Evolutionary conservation across 225 moss, liverwort and hornwort species (phyloP).

Genomic region (Pseudisothecium myosuroides): DNA sequence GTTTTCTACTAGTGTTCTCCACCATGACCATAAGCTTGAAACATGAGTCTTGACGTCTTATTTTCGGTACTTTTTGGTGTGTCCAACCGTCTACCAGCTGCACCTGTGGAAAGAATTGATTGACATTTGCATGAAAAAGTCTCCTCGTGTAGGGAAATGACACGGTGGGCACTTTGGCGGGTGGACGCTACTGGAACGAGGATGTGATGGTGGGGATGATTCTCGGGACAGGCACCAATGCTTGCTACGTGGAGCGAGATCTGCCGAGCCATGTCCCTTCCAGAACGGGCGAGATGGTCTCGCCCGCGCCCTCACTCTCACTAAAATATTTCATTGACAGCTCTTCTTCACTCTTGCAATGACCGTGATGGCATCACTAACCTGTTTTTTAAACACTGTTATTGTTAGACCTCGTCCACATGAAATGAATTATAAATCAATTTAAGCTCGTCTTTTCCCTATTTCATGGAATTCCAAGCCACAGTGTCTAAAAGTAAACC

Average conservation of each 20-base stretch:
- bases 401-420: no score
- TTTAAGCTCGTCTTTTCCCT: background rate
- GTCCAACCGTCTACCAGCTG: background rate
- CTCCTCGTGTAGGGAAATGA: constrained; percentile 39
- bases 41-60: background rate
- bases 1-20: background rate
- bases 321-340: background rate
- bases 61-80: no score
- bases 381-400: no score
- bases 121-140: constrained; percentile 13
- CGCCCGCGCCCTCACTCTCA: background rate
- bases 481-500: no score
- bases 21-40: background rate
- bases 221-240: constrained; percentile 58
- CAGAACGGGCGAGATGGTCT: constrained; percentile 36
- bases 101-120: background rate
- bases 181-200: constrained; percentile 49
- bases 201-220: constrained; percentile 68
- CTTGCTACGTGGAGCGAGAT: constrained; percentile 52
- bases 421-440: background rate
- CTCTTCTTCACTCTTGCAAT: background rate
- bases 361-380: background rate
- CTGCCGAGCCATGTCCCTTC: constrained; percentile 19
- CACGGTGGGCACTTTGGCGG: constrained; percentile 60
- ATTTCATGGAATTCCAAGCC: background rate